These are phyloP conservation scores for Nitzschia sp. DNA, from an alignment of 108 stramenopile genomes.

Conservation along the genomic window DNA sequence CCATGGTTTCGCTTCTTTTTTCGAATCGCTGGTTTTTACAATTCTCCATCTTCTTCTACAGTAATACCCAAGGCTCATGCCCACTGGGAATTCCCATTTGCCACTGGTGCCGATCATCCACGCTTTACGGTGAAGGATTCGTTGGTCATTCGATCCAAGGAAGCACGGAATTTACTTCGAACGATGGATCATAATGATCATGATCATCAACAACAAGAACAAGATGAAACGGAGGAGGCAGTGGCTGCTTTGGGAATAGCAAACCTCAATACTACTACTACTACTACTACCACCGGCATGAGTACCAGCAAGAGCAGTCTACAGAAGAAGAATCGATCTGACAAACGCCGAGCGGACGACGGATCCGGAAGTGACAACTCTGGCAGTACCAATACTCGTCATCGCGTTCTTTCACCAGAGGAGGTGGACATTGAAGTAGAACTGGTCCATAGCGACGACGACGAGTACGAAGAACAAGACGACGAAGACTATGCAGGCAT, in stretches of 20 bases:
- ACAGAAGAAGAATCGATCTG: too few relatives aligned
- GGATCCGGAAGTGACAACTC: neutral
- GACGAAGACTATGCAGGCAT: neutral
- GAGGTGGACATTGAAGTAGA: neutral
- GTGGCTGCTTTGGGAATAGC: conserved; percentile 8
- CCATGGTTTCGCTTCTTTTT: conserved; percentile 3
- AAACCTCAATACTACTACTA: neutral
- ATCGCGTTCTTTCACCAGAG: neutral
- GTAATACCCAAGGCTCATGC: neutral
- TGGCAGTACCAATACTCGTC: neutral
- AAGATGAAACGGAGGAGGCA: conserved; percentile 1
- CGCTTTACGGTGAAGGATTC: conserved; percentile 28
- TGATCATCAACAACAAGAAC: too few relatives aligned
- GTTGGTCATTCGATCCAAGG: conserved; percentile 22
- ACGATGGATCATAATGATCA: too few relatives aligned
- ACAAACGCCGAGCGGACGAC: neutral
- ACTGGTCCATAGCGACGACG: neutral
- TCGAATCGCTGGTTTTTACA: neutral
- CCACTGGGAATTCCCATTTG: conserved; percentile 29
- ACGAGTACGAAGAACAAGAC: neutral
- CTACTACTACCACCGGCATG: neutral
- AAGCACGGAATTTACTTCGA: neutral
- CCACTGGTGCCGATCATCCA: conserved; percentile 17
- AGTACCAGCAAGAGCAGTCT: neutral
- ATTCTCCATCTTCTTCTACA: too few relatives aligned